A percentile compares a stretch with the other conserved stretches of the same genome.
These are phyloP conservation scores for Daldinia childiae DNA, from an alignment of 495 filamentous ascomycete genomes.

Conservation along the genomic window DNA sequence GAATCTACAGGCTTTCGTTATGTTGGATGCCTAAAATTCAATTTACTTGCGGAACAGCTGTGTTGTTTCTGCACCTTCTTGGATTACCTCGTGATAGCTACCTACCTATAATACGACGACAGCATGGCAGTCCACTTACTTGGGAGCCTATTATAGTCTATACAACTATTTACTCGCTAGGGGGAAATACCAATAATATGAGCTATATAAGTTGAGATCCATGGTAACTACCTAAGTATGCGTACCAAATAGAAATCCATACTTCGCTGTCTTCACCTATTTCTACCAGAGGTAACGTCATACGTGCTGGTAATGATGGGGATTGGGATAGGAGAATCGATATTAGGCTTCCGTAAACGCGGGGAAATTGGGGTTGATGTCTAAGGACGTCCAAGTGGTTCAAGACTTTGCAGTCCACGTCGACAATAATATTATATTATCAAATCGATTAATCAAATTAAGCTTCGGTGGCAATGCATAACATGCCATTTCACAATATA, in stretches of 20 bases:
- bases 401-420: background rate
- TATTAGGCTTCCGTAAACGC: background rate
- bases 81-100: no score
- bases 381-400: background rate
- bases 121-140: background rate
- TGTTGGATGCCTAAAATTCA: no score
- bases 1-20: no score
- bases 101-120: background rate
- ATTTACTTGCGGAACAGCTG: no score
- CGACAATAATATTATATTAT: background rate
- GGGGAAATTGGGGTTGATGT: background rate
- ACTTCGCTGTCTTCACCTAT: background rate
- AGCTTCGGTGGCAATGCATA: background rate
- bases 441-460: background rate
- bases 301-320: background rate
- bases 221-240: no score
- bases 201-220: background rate
- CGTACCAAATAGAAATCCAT: background rate
- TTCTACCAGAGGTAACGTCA: background rate
- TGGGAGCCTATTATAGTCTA: background rate
- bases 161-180: background rate
- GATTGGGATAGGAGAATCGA: background rate
- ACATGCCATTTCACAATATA: background rate
- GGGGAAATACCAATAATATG: background rate
- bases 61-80: background rate